phyloP scores from a whole-genome alignment of 345 rosid species.

The Angophora floribunda region DNA sequence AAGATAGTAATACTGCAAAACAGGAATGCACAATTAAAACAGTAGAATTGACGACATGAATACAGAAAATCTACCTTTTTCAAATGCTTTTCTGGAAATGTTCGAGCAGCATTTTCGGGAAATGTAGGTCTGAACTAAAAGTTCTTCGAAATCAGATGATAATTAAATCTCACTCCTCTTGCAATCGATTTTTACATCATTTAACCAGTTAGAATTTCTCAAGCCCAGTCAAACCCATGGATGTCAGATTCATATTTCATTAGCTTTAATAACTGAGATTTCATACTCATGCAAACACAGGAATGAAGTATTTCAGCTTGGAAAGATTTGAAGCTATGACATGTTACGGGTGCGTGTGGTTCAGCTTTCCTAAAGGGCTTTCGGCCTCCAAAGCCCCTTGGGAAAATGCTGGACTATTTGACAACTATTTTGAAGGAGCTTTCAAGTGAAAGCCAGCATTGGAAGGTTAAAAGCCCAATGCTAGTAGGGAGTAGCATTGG shows the following conservation, averaged over 20 bases:
- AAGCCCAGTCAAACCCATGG: not conserved
- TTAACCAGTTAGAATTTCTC: not conserved
- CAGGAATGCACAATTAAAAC: not conserved
- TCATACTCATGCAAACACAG: not conserved
- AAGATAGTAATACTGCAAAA: conserved; percentile 22
- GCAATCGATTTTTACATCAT: not conserved
- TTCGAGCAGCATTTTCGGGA: not conserved
- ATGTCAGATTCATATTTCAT: not conserved
- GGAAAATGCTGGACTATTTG: too few species aligned
- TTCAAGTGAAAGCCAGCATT: too few species aligned
- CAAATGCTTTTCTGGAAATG: not conserved
- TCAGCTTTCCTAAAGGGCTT: too few species aligned
- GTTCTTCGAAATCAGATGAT: not conserved
- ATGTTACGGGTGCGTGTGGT: not conserved
- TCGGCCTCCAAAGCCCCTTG: too few species aligned
- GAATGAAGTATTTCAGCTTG: not conserved
- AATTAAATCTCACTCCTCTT: not conserved
- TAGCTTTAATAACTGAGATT: not conserved
- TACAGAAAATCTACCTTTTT: not conserved
- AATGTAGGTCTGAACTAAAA: not conserved
- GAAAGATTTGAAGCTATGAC: not conserved
- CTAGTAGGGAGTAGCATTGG: too few species aligned
- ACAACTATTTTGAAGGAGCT: too few species aligned
- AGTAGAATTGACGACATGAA: not conserved
- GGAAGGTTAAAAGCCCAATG: too few species aligned